Conservation (phyloP, 305 asterid genomes). For the Plantago lanceolata region DNA sequence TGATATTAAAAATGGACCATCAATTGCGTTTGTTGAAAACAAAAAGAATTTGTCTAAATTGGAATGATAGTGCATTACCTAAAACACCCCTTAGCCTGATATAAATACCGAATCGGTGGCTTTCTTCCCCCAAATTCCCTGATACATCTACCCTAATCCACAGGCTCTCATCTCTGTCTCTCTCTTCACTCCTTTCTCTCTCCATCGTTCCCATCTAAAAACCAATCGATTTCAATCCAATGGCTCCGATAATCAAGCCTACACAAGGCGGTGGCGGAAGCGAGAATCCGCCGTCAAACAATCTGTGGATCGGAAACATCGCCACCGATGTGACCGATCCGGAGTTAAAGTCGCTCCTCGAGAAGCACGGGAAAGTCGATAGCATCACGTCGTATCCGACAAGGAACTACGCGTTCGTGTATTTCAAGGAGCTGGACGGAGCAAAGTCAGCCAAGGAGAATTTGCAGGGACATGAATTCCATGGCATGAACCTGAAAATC, state of each 20-base stretch:
- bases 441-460: slow-evolving; percentile 67
- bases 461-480: slow-evolving; percentile 64
- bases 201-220: neutral
- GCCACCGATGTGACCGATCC: slow-evolving; percentile 60
- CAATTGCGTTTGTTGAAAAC: no score
- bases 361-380: slow-evolving; percentile 59
- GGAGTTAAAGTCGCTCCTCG: slow-evolving; percentile 55
- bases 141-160: no score
- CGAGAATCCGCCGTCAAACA: slow-evolving; percentile 61
- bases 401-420: slow-evolving; percentile 74
- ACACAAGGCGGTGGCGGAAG: slow-evolving; percentile 25
- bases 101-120: no score
- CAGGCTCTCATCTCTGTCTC: no score
- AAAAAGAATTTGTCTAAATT: no score
- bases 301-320: slow-evolving; percentile 84
- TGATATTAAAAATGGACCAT: no score
- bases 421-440: slow-evolving; percentile 53
- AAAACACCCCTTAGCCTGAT: no score
- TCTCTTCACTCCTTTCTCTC: no score
- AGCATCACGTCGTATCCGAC: slow-evolving; percentile 65
- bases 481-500: slow-evolving; percentile 56
- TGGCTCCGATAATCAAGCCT: slow-evolving; percentile 42
- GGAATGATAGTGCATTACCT: no score
- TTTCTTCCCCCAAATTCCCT: no score
- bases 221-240: neutral